Base-by-base conservation (phyloP, 441 rosid species). In the Pelargonium cotyledonis region DNA sequence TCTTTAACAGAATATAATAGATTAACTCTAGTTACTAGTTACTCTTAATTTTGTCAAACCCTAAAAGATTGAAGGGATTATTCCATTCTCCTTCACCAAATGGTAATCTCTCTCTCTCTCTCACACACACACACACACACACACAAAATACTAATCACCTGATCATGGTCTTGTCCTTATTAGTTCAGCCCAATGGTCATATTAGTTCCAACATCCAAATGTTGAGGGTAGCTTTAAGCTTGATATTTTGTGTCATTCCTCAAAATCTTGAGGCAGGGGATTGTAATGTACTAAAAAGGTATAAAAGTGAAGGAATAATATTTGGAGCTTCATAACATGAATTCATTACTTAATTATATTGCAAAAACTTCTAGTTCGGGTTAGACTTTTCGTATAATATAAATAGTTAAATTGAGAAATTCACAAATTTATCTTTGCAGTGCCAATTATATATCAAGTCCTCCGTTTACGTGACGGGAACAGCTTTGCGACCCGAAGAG, bases 381-480 rank as follows among this genome's bases (percentile, higher is more conserved):
- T 53, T 16, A 53, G 23, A 15, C 7, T 53, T 53, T 53, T 16
- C 7, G 8, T 53, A 53, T 8, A 53, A 16, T 16, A 53, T 15
- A 12, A 53, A 53, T 53, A 15, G 60, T 53, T 53, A 53, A 53
- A 53, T 15, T 53, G 21, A 53, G 60, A 53, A 53, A 53, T 23
- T 53, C 60, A 16, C 40, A 60, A 66, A 18, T 69, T 21, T 73
- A 49, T 64, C 72, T 61, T 73, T 84, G 80, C 81, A 92, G 98
- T 88, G 64, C 99, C 99, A 70, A 86, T 90, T 75, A 75, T 88
- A 51, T 90, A 92, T 73, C 76, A 84, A 76, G 98, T 89, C 76
- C 80, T 85, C 61, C 92, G 97, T 14, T 71, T 95, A 79, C 97
- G 96, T 38, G 97, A 95, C 77, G 98, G 98, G 62, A 90, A 85